phyloP scores from a whole-genome alignment of 1,284 basidiomycete genomes.

The Vanrija pseudolonga region DNA sequence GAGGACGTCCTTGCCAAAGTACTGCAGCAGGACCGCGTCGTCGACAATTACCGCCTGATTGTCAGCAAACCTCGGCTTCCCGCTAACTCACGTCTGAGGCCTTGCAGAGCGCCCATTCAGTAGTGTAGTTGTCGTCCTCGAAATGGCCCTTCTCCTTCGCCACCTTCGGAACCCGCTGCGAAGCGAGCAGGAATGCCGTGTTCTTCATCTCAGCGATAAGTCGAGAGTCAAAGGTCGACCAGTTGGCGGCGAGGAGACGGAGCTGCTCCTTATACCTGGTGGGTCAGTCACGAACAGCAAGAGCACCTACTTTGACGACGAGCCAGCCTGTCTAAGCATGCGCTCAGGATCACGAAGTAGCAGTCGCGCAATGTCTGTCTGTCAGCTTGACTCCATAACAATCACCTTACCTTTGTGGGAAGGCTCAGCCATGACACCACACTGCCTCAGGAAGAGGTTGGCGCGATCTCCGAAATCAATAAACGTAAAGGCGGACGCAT shows the following conservation, averaged over 20 bases:
- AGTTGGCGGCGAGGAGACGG: constrained; percentile 77
- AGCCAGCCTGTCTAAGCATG: constrained; percentile 45
- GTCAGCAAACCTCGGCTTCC: not conserved
- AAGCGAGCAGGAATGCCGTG: constrained; percentile 68
- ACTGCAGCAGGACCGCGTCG: constrained; percentile 68
- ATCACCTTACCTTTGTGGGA: constrained; percentile 46
- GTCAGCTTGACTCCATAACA: not conserved
- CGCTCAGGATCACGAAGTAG: constrained; percentile 37
- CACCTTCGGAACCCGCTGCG: constrained; percentile 55
- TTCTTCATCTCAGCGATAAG: constrained; percentile 65
- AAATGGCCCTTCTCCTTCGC: constrained; percentile 26
- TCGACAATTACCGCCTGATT: constrained; percentile 72
- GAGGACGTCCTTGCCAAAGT: constrained; percentile 72
- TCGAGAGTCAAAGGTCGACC: constrained; percentile 57
- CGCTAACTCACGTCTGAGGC: constrained; percentile 28
- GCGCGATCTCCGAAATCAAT: constrained; percentile 82
- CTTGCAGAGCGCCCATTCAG: constrained; percentile 37
- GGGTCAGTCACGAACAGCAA: not conserved
- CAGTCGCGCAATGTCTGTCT: constrained; percentile 37
- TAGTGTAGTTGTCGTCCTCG: constrained; percentile 27
- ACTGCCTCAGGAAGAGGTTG: constrained; percentile 78
- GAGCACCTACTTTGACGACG: constrained; percentile 33
- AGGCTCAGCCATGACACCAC: constrained; percentile 84
- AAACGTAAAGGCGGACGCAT: constrained; percentile 62
- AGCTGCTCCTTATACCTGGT: constrained; percentile 75